Base-by-base conservation (phyloP, 495 filamentous ascomycete genomes). In the Lentithecium fluviatile region DNA sequence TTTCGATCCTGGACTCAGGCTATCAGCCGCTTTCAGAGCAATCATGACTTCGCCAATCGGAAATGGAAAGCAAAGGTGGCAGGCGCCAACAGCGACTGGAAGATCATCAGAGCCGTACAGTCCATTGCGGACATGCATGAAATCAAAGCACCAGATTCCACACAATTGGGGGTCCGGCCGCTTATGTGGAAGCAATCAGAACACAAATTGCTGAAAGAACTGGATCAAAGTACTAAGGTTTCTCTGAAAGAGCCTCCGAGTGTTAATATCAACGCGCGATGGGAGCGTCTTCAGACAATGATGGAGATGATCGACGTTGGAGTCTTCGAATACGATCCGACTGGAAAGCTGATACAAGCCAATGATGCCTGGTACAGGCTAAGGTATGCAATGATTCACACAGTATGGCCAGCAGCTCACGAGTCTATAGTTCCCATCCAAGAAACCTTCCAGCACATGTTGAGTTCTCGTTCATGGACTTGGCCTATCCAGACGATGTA, bases 301-400 rank as follows among this genome's bases (percentile, higher is more conserved):
- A 32, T 56, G 53, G 53, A 56, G 24, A 56, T 56, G 53, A 56
- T 6, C 20, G 53, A 56, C 36, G 53, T 56, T 10, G 53, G 53
- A 6, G 38, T 56, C 5, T 56, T 56, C 25, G 53, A 56, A 19
- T 45, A 24, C 17, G 11, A 24, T 7, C 53, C 53, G 8, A 12
- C 11, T 8, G 53, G 53, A 26, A 47, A 15, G 32, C 32, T 56
- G 6, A 45, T 45, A 6, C 21, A 47, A 23, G 53, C 40, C 7
- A 56, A 56, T 36, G 26, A 56, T 19, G 53, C 53, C 5, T 56
- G 53, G 53, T 56, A 23, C 32, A 45, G 38, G 17, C 26, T 56
- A 10, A 56, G 21, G 37, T 42, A 43, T 24, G 15, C 17, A n/a
- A n/a, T n/a, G n/a, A n/a, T n/a, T n/a, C n/a, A n/a, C n/a, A n/a